Conservation (phyloP, 306 rosid genomes). For the Chamaecrista fasciculata region DNA sequence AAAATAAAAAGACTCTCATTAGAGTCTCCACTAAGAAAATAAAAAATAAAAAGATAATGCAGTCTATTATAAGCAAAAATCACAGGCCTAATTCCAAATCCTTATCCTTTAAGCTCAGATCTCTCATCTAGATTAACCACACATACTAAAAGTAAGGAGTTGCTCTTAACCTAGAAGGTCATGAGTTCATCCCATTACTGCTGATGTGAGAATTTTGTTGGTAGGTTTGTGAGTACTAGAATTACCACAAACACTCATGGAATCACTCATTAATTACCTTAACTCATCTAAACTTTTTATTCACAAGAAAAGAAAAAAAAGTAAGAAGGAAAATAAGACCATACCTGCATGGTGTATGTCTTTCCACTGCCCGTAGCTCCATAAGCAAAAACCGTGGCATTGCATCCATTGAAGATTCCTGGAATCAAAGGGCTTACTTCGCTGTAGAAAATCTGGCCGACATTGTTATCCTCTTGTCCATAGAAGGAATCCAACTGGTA, state of each 20-base stretch:
- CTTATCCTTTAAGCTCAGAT: not conserved
- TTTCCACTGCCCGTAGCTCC: constrained; percentile 99
- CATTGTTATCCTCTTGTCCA: constrained; percentile 70
- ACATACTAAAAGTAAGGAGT: too few species aligned
- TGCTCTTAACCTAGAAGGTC: too few species aligned
- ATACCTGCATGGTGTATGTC: constrained; percentile 94
- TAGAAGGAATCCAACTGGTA: constrained; percentile 74
- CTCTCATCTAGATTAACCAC: not conserved
- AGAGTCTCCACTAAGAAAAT: too few species aligned
- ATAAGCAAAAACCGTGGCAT: constrained; percentile 86
- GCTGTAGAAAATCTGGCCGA: constrained; percentile 56
- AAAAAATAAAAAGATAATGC: not conserved
- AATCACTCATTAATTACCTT: too few species aligned
- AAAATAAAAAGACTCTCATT: too few species aligned
- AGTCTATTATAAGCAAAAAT: not conserved
- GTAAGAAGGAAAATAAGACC: constrained; percentile 18
- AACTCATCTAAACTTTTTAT: too few species aligned
- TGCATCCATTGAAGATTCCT: constrained; percentile 64
- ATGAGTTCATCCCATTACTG: too few species aligned
- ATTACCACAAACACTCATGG: too few species aligned
- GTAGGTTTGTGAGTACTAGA: too few species aligned
- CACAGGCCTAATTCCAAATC: not conserved
- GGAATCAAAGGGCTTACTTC: constrained; percentile 82
- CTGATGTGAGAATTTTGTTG: too few species aligned
- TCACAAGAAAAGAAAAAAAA: not conserved